These are phyloP conservation scores for Penicillium pulvis DNA, from an alignment of 495 filamentous ascomycete species.

Conservation along the genomic window DNA sequence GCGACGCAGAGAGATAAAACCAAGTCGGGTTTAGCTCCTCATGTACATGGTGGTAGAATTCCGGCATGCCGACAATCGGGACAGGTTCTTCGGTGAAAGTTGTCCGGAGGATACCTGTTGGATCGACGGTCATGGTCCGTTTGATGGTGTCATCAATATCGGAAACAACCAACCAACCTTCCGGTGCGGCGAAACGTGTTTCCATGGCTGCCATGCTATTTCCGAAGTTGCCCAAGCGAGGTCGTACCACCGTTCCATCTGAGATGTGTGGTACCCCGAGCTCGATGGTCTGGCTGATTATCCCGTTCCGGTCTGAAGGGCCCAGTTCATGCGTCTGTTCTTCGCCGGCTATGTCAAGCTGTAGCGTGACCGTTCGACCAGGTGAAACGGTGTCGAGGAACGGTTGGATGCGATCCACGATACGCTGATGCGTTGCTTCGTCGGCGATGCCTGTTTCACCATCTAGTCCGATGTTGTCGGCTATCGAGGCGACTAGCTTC, in stretches of 20 bases:
- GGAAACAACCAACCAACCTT: conserved; percentile 87
- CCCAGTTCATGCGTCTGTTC: conserved; percentile 58
- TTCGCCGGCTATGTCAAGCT: conserved; percentile 47
- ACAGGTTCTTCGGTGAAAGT: conserved; percentile 78
- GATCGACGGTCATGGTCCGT: conserved; percentile 76
- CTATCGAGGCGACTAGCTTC: conserved; percentile 68
- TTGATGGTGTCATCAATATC: conserved; percentile 98
- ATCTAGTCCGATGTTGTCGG: conserved; percentile 68
- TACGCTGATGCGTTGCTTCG: conserved; percentile 60
- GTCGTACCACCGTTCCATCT: conserved; percentile 40
- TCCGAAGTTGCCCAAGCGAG: conserved; percentile 33
- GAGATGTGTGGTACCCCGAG: conserved; percentile 34
- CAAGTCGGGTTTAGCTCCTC: conserved; percentile 65
- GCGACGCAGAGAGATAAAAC: conserved; percentile 94
- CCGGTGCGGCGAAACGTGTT: conserved; percentile 72
- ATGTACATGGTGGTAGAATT: conserved; percentile 70
- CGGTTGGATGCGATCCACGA: conserved; percentile 70
- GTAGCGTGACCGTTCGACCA: conserved; percentile 61
- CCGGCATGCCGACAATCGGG: conserved; percentile 78
- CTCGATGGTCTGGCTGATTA: conserved; percentile 60
- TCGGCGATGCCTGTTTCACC: conserved; percentile 56
- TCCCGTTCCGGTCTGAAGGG: conserved; percentile 69
- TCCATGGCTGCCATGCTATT: conserved; percentile 54
- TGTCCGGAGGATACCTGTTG: conserved; percentile 75
- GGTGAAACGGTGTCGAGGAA: conserved; percentile 78